Evolutionary conservation across 1,284 basidiomycete genomes (phyloP).

Genomic region (Tilletia setariae): DNA sequence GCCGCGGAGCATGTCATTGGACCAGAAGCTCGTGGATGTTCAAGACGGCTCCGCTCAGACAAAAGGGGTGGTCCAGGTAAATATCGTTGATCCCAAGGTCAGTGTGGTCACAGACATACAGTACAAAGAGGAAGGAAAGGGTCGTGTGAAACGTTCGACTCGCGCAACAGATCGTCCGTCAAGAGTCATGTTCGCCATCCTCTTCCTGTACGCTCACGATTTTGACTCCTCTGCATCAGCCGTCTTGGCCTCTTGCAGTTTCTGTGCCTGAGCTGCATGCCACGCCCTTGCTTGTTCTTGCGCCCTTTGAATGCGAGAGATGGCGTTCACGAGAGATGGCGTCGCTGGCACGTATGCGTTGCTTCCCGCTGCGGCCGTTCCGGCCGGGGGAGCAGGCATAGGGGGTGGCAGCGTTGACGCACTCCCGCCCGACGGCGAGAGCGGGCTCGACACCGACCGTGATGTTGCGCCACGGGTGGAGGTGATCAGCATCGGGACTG

Average conservation of each 20-base stretch:
- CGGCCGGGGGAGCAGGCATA: constrained; percentile 14
- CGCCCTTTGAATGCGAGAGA: constrained; percentile 41
- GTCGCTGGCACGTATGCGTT: constrained; percentile 32
- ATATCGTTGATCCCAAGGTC: too few species aligned
- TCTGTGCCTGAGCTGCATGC: constrained; percentile 20
- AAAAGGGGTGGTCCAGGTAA: too few species aligned
- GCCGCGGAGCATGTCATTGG: too few species aligned
- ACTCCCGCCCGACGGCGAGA: constrained; percentile 12
- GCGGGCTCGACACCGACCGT: not conserved
- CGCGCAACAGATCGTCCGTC: too few species aligned
- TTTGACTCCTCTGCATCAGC: too few species aligned
- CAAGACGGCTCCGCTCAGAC: too few species aligned
- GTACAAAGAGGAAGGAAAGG: too few species aligned
- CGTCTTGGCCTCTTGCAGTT: not conserved
- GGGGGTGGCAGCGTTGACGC: constrained; percentile 20
- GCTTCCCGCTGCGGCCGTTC: constrained; percentile 16
- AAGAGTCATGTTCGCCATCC: too few species aligned
- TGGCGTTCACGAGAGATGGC: constrained; percentile 42
- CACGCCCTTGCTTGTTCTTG: constrained; percentile 38
- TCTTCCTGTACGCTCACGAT: too few species aligned
- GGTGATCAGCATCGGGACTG: constrained; percentile 10
- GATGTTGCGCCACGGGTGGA: constrained; percentile 4
- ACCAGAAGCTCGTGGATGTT: too few species aligned
- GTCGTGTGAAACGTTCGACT: too few species aligned
- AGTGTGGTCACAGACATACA: too few species aligned